These are phyloP conservation scores for Lactifluus volemus DNA, from an alignment of 768 basidiomycete genomes.

Conservation along the genomic window DNA sequence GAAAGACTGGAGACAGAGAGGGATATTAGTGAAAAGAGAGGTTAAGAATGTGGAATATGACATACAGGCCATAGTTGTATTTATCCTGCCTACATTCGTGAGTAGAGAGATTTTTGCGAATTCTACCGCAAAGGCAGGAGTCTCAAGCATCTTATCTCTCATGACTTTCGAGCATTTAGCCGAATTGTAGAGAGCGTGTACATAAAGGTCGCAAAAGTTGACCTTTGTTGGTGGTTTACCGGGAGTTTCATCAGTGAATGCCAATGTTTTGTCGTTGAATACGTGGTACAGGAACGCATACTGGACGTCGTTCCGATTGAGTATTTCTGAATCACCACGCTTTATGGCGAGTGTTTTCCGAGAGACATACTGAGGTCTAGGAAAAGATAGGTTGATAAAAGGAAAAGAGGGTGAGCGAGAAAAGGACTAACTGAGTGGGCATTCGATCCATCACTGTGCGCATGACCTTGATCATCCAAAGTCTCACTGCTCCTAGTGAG, in stretches of 20 bases:
- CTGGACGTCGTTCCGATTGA: conserved; percentile 79
- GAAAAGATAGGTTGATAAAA: conserved; percentile 47
- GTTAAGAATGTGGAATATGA: conserved; percentile 10
- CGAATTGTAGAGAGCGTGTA: conserved; percentile 71
- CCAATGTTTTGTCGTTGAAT: conserved; percentile 57
- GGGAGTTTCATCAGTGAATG: conserved; percentile 61
- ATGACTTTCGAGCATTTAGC: conserved; percentile 81
- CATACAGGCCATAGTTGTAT: conserved; percentile 86
- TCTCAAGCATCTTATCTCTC: conserved; percentile 81
- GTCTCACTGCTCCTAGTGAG: neutral
- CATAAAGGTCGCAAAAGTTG: conserved; percentile 77
- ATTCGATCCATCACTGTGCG: conserved; percentile 15
- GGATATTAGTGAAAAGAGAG: conserved; percentile 8
- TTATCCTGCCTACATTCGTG: conserved; percentile 86
- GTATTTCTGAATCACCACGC: conserved; percentile 72
- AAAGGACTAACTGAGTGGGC: conserved; percentile 17
- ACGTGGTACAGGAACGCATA: conserved; percentile 76
- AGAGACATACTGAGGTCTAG: conserved; percentile 31
- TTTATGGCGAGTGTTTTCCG: conserved; percentile 69
- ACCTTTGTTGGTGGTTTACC: conserved; percentile 39
- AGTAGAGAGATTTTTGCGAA: conserved; percentile 77
- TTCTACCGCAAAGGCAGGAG: conserved; percentile 67
- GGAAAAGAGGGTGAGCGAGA: conserved; percentile 24
- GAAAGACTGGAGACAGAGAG: conserved; percentile 52
- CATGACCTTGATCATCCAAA: neutral